Evolutionary conservation across 139 green algal genomes (phyloP).

Genomic region (Protoeuglena noctilucae): DNA sequence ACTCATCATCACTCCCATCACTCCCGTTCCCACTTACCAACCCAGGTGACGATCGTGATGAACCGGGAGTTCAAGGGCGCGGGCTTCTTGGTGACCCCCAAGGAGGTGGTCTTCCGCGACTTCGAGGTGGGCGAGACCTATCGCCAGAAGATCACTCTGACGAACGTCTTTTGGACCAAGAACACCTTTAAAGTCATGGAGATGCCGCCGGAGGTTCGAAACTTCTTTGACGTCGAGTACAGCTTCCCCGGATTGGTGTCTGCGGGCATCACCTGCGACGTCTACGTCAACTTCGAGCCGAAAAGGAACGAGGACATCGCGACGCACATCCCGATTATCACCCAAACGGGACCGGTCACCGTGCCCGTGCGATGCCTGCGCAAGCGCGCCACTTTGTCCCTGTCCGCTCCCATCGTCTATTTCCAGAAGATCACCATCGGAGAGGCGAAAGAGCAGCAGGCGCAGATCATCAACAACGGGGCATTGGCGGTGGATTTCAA

Average conservation of each 20-base stretch:
- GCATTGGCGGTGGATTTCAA: slow-evolving; percentile 30
- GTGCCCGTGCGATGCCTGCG: slow-evolving; percentile 27
- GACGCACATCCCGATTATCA: slow-evolving; percentile 23
- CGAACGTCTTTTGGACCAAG: slow-evolving; percentile 36
- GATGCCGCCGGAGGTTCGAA: neutral
- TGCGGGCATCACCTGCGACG: slow-evolving; percentile 25
- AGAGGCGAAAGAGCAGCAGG: neutral
- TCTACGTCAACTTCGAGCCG: slow-evolving; percentile 36
- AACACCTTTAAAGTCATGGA: slow-evolving; percentile 29
- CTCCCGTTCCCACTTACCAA: neutral
- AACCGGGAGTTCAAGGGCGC: slow-evolving; percentile 28
- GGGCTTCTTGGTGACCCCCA: slow-evolving; percentile 34
- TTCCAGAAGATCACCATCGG: neutral
- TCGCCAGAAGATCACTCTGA: slow-evolving; percentile 24
- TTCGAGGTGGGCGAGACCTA: slow-evolving; percentile 28
- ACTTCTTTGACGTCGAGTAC: slow-evolving; percentile 19
- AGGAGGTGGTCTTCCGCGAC: slow-evolving; percentile 34
- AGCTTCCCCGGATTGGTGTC: slow-evolving; percentile 34
- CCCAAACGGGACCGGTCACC: slow-evolving; percentile 30
- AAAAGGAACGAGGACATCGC: slow-evolving; percentile 39
- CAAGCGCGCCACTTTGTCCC: slow-evolving; percentile 22
- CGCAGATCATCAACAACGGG: slow-evolving; percentile 29
- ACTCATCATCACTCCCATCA: too few species aligned
- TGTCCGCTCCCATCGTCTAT: neutral
- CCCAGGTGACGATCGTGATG: slow-evolving; percentile 27